phyloP scores from a whole-genome alignment of 2,329 filamentous ascomycete genomes.

The Canariomyces notabilis region DNA sequence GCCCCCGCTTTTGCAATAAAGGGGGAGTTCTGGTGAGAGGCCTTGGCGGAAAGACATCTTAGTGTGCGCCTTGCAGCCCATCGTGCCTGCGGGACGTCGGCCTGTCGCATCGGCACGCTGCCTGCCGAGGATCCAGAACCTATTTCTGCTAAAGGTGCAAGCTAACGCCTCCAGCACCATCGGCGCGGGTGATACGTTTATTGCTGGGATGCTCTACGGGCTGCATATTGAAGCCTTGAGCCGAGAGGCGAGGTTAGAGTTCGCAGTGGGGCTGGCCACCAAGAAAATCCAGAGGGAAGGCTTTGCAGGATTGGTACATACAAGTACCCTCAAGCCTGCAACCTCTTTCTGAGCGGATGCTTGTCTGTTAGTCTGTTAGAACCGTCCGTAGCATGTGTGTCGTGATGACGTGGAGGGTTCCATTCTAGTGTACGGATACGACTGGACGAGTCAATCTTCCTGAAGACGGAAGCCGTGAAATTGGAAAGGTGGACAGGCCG shows the following conservation, averaged over 20 bases:
- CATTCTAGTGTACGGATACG: neutral
- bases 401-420: slow-evolving; percentile 16
- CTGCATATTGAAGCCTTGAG: slow-evolving; percentile 48
- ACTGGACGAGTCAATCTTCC: neutral
- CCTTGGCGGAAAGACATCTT: neutral
- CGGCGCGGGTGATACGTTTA: slow-evolving; percentile 72
- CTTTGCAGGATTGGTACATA: slow-evolving; percentile 50
- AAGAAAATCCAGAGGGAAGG: slow-evolving; percentile 64
- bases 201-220: slow-evolving; percentile 64
- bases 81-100: slow-evolving; percentile 9
- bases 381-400: neutral
- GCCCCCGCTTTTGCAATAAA: too few species aligned
- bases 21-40: neutral
- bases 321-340: slow-evolving; percentile 4
- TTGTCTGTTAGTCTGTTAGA: neutral
- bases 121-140: neutral
- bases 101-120: neutral
- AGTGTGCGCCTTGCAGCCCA: neutral
- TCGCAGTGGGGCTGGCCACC: slow-evolving; percentile 63
- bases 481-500: slow-evolving; percentile 5
- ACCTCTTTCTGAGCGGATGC: neutral
- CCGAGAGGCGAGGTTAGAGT: slow-evolving; percentile 41
- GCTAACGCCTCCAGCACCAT: slow-evolving; percentile 50
- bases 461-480: slow-evolving; percentile 1
- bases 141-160: slow-evolving; percentile 18